Conservation (phyloP, 2,329 filamentous ascomycete genomes). For the Diaporthe nobilis region DNA sequence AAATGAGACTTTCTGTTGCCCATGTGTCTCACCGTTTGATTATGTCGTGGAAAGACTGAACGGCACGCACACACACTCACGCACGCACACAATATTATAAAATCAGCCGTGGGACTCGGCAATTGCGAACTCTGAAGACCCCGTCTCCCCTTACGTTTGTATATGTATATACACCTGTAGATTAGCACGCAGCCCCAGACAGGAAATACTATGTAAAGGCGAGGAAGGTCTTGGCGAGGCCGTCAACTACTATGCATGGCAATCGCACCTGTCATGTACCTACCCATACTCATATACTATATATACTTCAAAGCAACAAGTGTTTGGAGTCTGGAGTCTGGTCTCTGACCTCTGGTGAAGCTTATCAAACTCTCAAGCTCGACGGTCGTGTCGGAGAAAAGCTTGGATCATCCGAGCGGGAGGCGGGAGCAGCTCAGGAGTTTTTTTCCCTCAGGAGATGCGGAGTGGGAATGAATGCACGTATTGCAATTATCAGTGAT, state of each 20-base stretch:
- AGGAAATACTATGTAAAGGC: not conserved
- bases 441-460: not conserved
- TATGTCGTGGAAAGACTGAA: slow-evolving; percentile 10
- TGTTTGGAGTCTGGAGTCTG: not conserved
- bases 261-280: not conserved
- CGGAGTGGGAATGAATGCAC: not conserved
- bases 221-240: slow-evolving; percentile 12
- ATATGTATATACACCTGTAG: not conserved
- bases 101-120: not conserved
- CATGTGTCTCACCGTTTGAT: slow-evolving; percentile 29
- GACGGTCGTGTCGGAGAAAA: not conserved
- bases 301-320: slow-evolving; percentile 3
- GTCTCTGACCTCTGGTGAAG: slow-evolving; percentile 5
- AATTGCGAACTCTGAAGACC: not conserved
- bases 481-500: slow-evolving; percentile 1
- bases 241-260: not conserved
- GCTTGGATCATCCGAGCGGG: slow-evolving; percentile 24
- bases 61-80: slow-evolving; percentile 3
- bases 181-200: slow-evolving; percentile 10
- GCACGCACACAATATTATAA: not conserved
- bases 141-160: not conserved
- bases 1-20: slow-evolving; percentile 28
- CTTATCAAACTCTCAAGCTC: slow-evolving; percentile 18
- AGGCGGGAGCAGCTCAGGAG: not conserved
- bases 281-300: not conserved